Percentiles rank a stretch among this genome's conserved stretches.
Evolutionary conservation across 352 stramenopile species (phyloP).

Genomic region (Plasmopara viticola): DNA sequence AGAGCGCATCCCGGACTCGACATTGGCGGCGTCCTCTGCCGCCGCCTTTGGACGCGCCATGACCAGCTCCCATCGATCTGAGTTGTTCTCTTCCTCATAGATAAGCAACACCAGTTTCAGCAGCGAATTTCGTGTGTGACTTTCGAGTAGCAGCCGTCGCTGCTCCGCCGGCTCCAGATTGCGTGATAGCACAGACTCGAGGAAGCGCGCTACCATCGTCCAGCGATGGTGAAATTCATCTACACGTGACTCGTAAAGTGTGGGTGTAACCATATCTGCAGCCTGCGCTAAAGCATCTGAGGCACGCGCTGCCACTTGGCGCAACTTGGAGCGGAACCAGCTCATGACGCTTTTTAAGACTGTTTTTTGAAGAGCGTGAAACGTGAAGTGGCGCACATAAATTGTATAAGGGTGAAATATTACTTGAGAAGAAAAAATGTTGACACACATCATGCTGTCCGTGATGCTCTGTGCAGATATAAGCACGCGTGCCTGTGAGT

Average conservation of each 20-base stretch:
- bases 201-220: constrained; percentile 68
- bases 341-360: constrained; percentile 21
- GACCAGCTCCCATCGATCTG: constrained; percentile 60
- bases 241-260: constrained; percentile 74
- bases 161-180: constrained; percentile 65
- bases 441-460: too few species aligned
- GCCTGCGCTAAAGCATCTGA: constrained; percentile 68
- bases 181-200: constrained; percentile 61
- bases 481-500: too few species aligned
- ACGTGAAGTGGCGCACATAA: too few species aligned
- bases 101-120: constrained; percentile 84
- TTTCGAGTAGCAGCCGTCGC: constrained; percentile 69
- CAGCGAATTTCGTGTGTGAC: constrained; percentile 74
- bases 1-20: constrained; percentile 10
- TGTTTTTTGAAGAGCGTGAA: too few species aligned
- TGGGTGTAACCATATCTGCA: constrained; percentile 69
- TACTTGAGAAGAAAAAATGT: too few species aligned
- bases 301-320: constrained; percentile 63
- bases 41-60: constrained; percentile 27
- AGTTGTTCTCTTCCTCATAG: constrained; percentile 76
- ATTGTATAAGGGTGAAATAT: too few species aligned
- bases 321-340: constrained; percentile 76
- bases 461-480: too few species aligned
- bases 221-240: constrained; percentile 85
- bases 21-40: constrained; percentile 13